Base-by-base conservation (phyloP, 148 eudicot genomes). In the Amaranthus cruentus region DNA sequence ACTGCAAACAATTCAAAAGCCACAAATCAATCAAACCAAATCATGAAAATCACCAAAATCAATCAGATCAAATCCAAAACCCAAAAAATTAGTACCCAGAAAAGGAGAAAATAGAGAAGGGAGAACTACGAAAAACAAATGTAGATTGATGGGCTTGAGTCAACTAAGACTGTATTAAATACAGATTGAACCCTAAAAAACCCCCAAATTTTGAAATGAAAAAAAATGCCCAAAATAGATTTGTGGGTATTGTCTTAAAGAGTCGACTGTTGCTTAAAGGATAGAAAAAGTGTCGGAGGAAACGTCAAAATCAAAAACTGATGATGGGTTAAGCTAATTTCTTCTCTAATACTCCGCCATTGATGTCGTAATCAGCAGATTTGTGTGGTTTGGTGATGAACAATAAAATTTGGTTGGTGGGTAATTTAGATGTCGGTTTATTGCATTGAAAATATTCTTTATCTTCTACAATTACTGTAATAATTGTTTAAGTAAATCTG, bases 221-320 rank as follows among this genome's bases (percentile, higher is more conserved):
- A 43, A 49, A 15, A 28, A 38, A 46, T 9, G 62, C 53, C 58
- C 3, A 46, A 70, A 57, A 66, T 73, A 77, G 81, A 78, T 79
- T 78, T 79, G 77, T 28, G 43, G 60, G 65, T 7, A 8, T 28
- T 28, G 38, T 28, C 38, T 49, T 28, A 49, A 48, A 4, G 14
- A 75, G 52, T 12, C 58, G 66, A 8, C 58, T 64, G 79, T 82
- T 80, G 89, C 87, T 84, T 84, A 79, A 79, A 88, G 83, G 70
- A 68, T 63, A 52, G 71, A 71, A 55, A 63, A 81, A 66, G 55
- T 55, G 80, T 64, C 63, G 70, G 83, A 75, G 53, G 78, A 68
- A 7, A 74, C 50, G 83, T 83, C 85, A 12, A 72, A 47, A 38
- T 77, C 81, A 69, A 48, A 47, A 53, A 6, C 11, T 3, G 43